Evolutionary conservation across 2,329 filamentous ascomycete species (phyloP).

Genomic region (Plenodomus lindquistii): DNA sequence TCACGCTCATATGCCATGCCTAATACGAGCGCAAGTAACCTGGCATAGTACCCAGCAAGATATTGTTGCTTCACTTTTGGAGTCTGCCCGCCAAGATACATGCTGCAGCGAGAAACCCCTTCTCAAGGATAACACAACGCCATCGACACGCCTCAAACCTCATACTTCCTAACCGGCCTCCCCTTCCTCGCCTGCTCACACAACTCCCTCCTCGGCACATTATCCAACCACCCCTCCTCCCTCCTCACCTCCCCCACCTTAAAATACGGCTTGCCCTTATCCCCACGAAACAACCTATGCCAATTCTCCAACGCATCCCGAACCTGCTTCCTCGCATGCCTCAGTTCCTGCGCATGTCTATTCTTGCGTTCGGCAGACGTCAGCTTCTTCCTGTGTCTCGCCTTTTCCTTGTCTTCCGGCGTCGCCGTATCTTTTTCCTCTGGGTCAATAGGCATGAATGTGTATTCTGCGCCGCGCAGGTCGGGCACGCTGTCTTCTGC

Average conservation of each 20-base stretch:
- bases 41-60: not conserved
- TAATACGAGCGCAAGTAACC: not conserved
- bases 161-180: slow-evolving; percentile 57
- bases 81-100: no score
- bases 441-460: slow-evolving; percentile 72
- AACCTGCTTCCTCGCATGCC: slow-evolving; percentile 67
- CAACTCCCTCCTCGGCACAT: slow-evolving; percentile 62
- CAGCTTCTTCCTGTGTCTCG: slow-evolving; percentile 31
- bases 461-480: slow-evolving; percentile 82
- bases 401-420: slow-evolving; percentile 28
- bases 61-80: no score
- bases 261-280: slow-evolving; percentile 77
- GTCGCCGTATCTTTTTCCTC: slow-evolving; percentile 44
- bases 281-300: slow-evolving; percentile 74
- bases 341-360: slow-evolving; percentile 65
- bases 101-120: no score
- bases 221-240: slow-evolving; percentile 64
- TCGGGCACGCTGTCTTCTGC: slow-evolving; percentile 81
- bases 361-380: slow-evolving; percentile 49
- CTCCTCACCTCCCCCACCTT: slow-evolving; percentile 74
- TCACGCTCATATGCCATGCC: not conserved
- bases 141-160: no score
- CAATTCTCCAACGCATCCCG: slow-evolving; percentile 74
- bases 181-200: slow-evolving; percentile 72
- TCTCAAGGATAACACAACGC: not conserved